phyloP scores from a whole-genome alignment of 2,329 filamentous ascomycete species.

The Colletotrichum truncatum region DNA sequence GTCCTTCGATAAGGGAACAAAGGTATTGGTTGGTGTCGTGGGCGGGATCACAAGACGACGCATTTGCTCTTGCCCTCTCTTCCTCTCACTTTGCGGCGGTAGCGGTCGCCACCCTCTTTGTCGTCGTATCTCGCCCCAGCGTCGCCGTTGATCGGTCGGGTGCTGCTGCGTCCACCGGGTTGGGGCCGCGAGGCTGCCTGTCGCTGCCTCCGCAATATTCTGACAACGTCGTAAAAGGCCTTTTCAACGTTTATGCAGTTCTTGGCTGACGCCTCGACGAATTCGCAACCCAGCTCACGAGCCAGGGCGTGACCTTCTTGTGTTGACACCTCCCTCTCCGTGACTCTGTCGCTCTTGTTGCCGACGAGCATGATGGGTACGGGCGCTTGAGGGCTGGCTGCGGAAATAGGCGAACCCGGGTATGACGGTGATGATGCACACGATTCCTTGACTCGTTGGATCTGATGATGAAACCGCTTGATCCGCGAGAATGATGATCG shows the following conservation, averaged over 20 bases:
- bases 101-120: slow-evolving; percentile 29
- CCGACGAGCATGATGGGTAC: slow-evolving; percentile 87
- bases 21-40: not conserved
- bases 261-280: slow-evolving; percentile 96
- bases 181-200: slow-evolving; percentile 60
- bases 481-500: slow-evolving; percentile 95
- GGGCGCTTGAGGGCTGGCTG: slow-evolving; percentile 68
- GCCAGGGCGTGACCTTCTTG: slow-evolving; percentile 94
- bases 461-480: slow-evolving; percentile 95
- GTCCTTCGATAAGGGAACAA: slow-evolving; percentile 16
- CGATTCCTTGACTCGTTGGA: slow-evolving; percentile 96
- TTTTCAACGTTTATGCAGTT: slow-evolving; percentile 99
- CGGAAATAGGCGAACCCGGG: slow-evolving; percentile 75
- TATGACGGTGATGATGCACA: slow-evolving; percentile 80
- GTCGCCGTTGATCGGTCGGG: slow-evolving; percentile 29
- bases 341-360: slow-evolving; percentile 94
- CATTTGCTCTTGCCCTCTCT: slow-evolving; percentile 33
- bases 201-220: slow-evolving; percentile 86
- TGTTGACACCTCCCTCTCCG: slow-evolving; percentile 94
- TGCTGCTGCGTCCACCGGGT: slow-evolving; percentile 28
- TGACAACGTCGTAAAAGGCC: slow-evolving; percentile 96
- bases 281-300: slow-evolving; percentile 92
- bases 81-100: slow-evolving; percentile 26
- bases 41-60: slow-evolving; percentile 28
- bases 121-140: slow-evolving; percentile 26